Evolutionary conservation across 768 basidiomycete genomes (phyloP).

Genomic region (Mycena sanguinolenta): DNA sequence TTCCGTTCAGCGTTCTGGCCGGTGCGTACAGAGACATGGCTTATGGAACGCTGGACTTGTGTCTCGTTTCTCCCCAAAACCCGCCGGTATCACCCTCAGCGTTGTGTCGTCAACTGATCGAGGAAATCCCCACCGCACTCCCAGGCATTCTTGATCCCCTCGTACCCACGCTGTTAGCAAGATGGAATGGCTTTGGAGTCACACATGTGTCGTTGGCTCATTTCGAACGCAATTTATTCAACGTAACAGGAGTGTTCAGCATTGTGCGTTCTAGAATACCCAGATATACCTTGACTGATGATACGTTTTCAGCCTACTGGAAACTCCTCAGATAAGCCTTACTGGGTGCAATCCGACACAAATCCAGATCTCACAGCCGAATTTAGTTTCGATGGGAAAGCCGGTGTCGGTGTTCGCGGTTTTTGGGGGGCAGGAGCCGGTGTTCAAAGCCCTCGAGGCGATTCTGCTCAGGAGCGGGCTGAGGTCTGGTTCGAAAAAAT

Average conservation of each 20-base stretch:
- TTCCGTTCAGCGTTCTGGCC: slow-evolving; percentile 17
- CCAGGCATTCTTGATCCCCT: slow-evolving; percentile 38
- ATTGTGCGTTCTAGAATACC: slow-evolving; percentile 25
- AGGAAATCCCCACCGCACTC: slow-evolving; percentile 37
- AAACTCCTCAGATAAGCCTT: slow-evolving; percentile 37
- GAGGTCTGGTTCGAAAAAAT: slow-evolving; percentile 44
- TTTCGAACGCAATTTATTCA: slow-evolving; percentile 43
- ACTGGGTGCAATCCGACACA: slow-evolving; percentile 31
- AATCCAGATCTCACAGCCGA: slow-evolving; percentile 35
- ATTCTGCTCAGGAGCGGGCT: slow-evolving; percentile 39
- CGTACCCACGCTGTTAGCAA: slow-evolving; percentile 42
- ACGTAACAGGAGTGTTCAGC: slow-evolving; percentile 34
- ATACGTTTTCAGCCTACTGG: slow-evolving; percentile 33
- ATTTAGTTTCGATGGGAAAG: slow-evolving; percentile 25
- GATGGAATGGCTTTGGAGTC: slow-evolving; percentile 36
- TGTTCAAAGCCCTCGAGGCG: slow-evolving; percentile 34
- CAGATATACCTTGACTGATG: background rate
- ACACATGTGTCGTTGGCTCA: slow-evolving; percentile 42
- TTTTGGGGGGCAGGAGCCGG: slow-evolving; percentile 42
- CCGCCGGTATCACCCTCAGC: slow-evolving; percentile 11
- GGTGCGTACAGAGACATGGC: slow-evolving; percentile 31
- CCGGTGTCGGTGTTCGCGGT: slow-evolving; percentile 38
- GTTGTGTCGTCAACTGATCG: slow-evolving; percentile 33
- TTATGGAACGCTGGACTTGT: slow-evolving; percentile 31
- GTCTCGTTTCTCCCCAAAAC: slow-evolving; percentile 15